Evolutionary conservation across 2,329 filamentous ascomycete genomes (phyloP), one percentile per base, ranked within the genome.

Genomic region (Macrophomina phaseolina): DNA sequence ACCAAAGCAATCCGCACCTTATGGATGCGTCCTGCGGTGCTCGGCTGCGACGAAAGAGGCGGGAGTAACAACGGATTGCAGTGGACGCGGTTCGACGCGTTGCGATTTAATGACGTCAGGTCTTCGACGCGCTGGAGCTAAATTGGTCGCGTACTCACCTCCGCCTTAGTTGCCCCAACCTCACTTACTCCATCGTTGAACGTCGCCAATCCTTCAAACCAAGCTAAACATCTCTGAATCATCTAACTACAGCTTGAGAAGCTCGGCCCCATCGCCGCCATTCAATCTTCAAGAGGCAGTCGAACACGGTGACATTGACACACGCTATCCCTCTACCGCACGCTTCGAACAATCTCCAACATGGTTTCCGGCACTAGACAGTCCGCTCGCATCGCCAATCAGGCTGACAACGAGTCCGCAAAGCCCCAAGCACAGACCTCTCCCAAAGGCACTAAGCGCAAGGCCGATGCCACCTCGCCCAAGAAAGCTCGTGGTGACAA

Each of bases 401-500:
- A 61, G 55, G 34, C 34, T 9, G 64, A 56, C 34, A 60, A 51
- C 55, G 38, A 46, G 11, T 46, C 55, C 32, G 18, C 18, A 12
- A 32, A 16, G 18, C 16, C 30, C 3, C 56, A 73, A 45, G 70
- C 70, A 14, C 69, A 74, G 12, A 78, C 48, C 2, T 61, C 64
- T 5, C 76, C 70, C 51, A 71, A 74, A 65, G 78, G 78, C 30
- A 74, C 72, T 5, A 81, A 82, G 71, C 76, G 79, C 67, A 81
- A 81, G 73, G 75, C 77, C 30, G 77, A 81, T 52, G 68, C 67
- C 51, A 67, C 67, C 49, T 69, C 72, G 5, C 76, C 80, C 1
- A 77, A 80, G 30, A 70, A 79, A 52, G 70, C 79, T 12, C 83
- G 84, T 71, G 79, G 80, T 30, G 74, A 76, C n/a, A 81, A 79